Percentiles rank a stretch among this genome's conserved stretches.
These are phyloP conservation scores for Paxillus rubicundulus DNA, from an alignment of 768 basidiomycete species.

Conservation along the genomic window DNA sequence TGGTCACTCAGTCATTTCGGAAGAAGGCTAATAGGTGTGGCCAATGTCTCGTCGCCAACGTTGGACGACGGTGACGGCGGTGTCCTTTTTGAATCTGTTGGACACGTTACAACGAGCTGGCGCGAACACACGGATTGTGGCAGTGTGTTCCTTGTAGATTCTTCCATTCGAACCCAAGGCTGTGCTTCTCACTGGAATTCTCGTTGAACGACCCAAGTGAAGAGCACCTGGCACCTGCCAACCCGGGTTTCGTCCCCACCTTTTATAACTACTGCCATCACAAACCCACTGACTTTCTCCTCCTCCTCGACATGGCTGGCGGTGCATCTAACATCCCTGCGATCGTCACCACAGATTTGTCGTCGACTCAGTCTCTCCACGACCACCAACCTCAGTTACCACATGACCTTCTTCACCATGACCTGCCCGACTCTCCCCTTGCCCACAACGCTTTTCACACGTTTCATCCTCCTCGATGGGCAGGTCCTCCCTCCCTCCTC, in stretches of 20 bases:
- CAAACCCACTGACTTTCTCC: not conserved
- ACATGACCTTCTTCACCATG: not conserved
- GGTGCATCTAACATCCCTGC: slow-evolving; percentile 27
- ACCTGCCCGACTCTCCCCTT: not conserved
- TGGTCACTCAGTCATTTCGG: too few relatives aligned
- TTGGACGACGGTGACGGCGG: not conserved
- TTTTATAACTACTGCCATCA: slow-evolving; percentile 9
- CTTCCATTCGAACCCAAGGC: too few relatives aligned
- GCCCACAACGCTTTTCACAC: not conserved
- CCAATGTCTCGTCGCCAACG: not conserved
- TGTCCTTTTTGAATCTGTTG: not conserved
- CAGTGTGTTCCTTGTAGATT: too few relatives aligned
- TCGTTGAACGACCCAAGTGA: too few relatives aligned
- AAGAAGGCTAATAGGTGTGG: not conserved
- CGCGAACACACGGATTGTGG: too few relatives aligned
- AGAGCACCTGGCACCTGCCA: too few relatives aligned
- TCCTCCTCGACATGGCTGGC: slow-evolving; percentile 16
- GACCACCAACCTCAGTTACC: not conserved
- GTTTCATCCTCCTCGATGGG: not conserved
- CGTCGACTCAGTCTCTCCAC: slow-evolving; percentile 28
- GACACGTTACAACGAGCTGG: too few relatives aligned
- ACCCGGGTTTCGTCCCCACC: not conserved
- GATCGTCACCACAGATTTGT: slow-evolving; percentile 36
- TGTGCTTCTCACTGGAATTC: too few relatives aligned
- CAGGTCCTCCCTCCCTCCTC: slow-evolving; percentile 18